A percentile compares a stretch with the other conserved stretches of the same genome.
These are phyloP conservation scores for Globisporangium emineosum DNA, from an alignment of 352 stramenopile genomes.

Conservation along the genomic window DNA sequence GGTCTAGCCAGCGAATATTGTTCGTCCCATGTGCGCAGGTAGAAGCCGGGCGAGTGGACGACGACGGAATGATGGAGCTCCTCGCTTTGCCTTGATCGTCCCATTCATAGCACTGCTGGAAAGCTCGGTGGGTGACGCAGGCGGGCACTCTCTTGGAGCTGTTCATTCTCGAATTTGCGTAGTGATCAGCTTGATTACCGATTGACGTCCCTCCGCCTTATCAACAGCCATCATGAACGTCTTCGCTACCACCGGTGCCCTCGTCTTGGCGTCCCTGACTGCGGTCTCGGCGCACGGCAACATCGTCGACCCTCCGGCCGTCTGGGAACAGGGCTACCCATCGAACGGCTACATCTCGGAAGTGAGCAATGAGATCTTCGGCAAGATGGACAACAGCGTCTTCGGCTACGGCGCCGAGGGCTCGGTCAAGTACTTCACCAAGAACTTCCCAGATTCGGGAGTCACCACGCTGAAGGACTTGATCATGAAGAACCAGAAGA, in stretches of 20 bases:
- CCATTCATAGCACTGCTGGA: too few relatives aligned
- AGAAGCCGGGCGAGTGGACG: not conserved
- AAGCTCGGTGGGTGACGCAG: not conserved
- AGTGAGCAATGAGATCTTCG: constrained; percentile 23
- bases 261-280: constrained; percentile 17
- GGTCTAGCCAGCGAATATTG: not conserved
- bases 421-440: constrained; percentile 26
- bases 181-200: not conserved
- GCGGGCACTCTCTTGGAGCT: not conserved
- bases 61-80: not conserved
- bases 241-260: constrained; percentile 10
- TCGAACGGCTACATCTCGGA: constrained; percentile 28
- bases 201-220: not conserved
- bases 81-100: too few relatives aligned
- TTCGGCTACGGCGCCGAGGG: constrained; percentile 27
- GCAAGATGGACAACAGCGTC: constrained; percentile 18
- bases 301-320: constrained; percentile 39
- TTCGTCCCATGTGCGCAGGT: too few relatives aligned
- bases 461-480: constrained; percentile 14
- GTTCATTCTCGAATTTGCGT: constrained; percentile 6
- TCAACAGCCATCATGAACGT: constrained; percentile 3
- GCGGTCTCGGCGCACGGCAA: constrained; percentile 27
- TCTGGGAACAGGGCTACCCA: constrained; percentile 28
- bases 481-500: constrained; percentile 14
- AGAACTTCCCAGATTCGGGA: constrained; percentile 26